Conservation (phyloP, 352 stramenopile genomes). For the Saprolegnia parasitica region DNA sequence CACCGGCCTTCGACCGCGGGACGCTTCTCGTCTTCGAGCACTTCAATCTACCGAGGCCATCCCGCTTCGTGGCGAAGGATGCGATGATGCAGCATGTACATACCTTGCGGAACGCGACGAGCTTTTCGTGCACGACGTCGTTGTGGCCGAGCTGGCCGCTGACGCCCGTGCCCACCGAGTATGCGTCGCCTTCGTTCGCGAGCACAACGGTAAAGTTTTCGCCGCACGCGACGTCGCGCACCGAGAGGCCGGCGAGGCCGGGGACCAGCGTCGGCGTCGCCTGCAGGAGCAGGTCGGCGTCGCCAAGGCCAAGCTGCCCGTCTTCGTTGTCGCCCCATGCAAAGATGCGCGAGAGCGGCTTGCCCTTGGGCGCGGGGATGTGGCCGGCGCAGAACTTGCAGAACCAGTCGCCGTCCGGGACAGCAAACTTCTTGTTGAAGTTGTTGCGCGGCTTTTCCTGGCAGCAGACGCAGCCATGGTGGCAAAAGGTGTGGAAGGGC, state of each 20-base stretch:
- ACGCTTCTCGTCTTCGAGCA: conserved; percentile 66
- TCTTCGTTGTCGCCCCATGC: conserved; percentile 78
- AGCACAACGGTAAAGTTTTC: conserved; percentile 61
- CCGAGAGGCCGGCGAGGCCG: conserved; percentile 54
- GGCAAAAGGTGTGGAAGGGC: conserved; percentile 69
- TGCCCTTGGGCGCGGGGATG: conserved; percentile 38
- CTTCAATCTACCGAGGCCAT: conserved; percentile 47
- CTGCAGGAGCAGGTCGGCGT: conserved; percentile 45
- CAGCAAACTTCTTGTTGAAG: conserved; percentile 65
- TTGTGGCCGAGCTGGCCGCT: conserved; percentile 64
- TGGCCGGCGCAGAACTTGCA: conserved; percentile 79
- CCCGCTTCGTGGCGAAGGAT: neutral
- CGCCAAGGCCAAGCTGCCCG: conserved; percentile 57
- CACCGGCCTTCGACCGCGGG: conserved; percentile 69
- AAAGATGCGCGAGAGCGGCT: conserved; percentile 54
- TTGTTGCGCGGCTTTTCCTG: conserved; percentile 69
- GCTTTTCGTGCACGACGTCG: conserved; percentile 73
- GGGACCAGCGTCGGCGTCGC: conserved; percentile 58
- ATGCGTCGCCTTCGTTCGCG: conserved; percentile 68
- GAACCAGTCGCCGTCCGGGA: conserved; percentile 81
- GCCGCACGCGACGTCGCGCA: conserved; percentile 55
- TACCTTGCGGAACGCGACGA: conserved; percentile 71
- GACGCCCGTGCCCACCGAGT: conserved; percentile 62
- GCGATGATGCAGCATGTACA: neutral
- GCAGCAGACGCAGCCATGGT: conserved; percentile 72